Conservation (phyloP, 345 rosid species). For the Anacardium occidentale region DNA sequence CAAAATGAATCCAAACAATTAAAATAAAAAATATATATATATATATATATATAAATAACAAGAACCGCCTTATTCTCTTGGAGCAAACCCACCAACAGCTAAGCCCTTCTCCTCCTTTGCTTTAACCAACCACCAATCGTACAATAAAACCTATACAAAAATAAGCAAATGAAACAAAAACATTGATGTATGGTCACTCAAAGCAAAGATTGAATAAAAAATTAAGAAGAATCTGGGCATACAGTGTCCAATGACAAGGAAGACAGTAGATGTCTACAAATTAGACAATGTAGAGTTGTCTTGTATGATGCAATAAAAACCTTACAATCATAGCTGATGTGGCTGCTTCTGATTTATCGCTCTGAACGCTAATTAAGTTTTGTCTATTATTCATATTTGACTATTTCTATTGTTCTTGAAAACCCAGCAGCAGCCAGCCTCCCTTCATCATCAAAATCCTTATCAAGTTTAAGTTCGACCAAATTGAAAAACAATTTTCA, state of each 20-base stretch:
- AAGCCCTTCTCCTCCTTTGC: conserved; percentile 22
- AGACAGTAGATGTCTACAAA: background rate
- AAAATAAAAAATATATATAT: no score
- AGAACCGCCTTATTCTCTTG: conserved; percentile 25
- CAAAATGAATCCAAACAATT: background rate
- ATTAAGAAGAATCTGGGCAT: background rate
- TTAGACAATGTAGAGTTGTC: background rate
- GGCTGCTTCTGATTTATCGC: conserved; percentile 10
- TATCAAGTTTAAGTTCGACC: background rate
- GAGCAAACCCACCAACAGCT: conserved; percentile 40
- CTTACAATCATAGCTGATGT: conserved; percentile 10
- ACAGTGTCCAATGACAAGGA: background rate
- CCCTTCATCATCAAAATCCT: background rate
- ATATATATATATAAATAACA: background rate
- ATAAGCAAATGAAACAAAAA: background rate
- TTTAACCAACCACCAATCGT: conserved; percentile 45
- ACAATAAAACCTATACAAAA: conserved; percentile 31
- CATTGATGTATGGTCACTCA: background rate
- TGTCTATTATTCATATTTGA: background rate
- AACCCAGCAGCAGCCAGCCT: background rate
- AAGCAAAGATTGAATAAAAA: background rate
- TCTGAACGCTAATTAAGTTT: conserved; percentile 10
- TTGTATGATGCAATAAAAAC: background rate
- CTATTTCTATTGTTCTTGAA: background rate
- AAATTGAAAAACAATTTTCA: no score